These are phyloP conservation scores for Mycena latifolia DNA, from an alignment of 768 basidiomycete genomes.

Conservation along the genomic window DNA sequence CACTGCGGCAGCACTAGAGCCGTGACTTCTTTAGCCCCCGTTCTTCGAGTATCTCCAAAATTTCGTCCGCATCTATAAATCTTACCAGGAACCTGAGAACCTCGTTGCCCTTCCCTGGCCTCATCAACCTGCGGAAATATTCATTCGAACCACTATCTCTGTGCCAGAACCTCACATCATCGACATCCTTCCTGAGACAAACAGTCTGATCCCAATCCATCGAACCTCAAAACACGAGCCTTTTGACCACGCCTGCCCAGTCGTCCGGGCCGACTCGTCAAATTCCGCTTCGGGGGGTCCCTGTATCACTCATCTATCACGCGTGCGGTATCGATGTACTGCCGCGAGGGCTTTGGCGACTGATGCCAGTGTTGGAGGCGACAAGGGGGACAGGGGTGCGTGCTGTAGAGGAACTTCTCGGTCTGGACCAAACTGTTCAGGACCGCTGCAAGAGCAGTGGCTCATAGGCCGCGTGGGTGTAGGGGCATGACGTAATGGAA, in stretches of 20 bases:
- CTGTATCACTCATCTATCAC: too few relatives aligned
- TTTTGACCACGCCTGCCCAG: too few relatives aligned
- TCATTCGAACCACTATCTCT: conserved; percentile 2
- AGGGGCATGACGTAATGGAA: conserved; percentile 16
- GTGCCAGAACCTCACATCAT: conserved; percentile 23
- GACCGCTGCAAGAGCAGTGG: conserved; percentile 23
- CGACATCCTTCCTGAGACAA: conserved; percentile 24
- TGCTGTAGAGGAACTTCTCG: conserved; percentile 6
- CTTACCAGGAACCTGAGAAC: conserved; percentile 18
- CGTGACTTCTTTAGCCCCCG: too few relatives aligned
- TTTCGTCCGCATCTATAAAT: background rate
- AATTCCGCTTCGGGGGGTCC: too few relatives aligned
- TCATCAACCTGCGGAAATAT: conserved; percentile 21
- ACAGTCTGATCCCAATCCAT: too few relatives aligned
- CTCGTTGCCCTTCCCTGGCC: too few relatives aligned
- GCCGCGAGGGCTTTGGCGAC: too few relatives aligned
- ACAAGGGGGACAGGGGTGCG: conserved; percentile 9
- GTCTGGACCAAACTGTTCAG: conserved; percentile 22
- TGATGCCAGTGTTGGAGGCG: too few relatives aligned
- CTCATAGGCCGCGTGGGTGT: conserved; percentile 23
- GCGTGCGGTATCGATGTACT: too few relatives aligned
- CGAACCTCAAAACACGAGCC: too few relatives aligned
- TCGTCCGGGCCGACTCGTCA: too few relatives aligned
- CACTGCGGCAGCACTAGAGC: background rate
- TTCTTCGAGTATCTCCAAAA: conserved; percentile 8